These are phyloP conservation scores for Lentinus brumalis DNA, from an alignment of 768 basidiomycete species.

Conservation along the genomic window DNA sequence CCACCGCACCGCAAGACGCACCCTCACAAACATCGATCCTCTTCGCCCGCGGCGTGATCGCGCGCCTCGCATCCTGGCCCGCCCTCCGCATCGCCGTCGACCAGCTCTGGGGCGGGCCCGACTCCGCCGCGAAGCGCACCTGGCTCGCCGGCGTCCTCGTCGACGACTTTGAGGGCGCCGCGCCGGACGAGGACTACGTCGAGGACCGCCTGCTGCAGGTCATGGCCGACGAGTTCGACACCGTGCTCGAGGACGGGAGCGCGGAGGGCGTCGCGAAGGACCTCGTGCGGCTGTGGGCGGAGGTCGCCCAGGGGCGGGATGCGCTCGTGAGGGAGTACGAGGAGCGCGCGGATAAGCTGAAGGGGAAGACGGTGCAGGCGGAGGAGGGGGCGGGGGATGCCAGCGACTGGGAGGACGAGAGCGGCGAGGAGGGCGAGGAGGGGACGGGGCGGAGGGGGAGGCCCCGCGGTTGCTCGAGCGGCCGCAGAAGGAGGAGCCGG, in stretches of 20 bases:
- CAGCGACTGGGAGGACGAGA: slow-evolving; percentile 50
- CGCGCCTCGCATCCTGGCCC: slow-evolving; percentile 82
- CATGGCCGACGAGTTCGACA: slow-evolving; percentile 87
- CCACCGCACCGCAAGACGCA: slow-evolving; percentile 23
- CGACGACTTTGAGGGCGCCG: slow-evolving; percentile 69
- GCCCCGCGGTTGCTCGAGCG: slow-evolving; percentile 55
- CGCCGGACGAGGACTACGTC: slow-evolving; percentile 72
- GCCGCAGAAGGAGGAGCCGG: slow-evolving; percentile 55
- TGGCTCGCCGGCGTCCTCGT: slow-evolving; percentile 85
- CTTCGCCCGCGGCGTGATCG: slow-evolving; percentile 86
- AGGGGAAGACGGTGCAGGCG: slow-evolving; percentile 55
- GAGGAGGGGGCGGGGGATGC: slow-evolving; percentile 45
- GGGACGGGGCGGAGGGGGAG: slow-evolving; percentile 50
- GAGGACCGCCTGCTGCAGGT: slow-evolving; percentile 82
- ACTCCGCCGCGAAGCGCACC: slow-evolving; percentile 67
- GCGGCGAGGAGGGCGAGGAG: slow-evolving; percentile 41
- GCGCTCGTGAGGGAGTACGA: slow-evolving; percentile 64
- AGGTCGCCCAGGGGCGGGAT: slow-evolving; percentile 45
- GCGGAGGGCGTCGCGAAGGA: slow-evolving; percentile 73
- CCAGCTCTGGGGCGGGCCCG: slow-evolving; percentile 84
- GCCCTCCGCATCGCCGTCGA: slow-evolving; percentile 85
- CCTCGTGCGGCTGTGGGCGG: slow-evolving; percentile 69
- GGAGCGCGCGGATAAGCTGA: slow-evolving; percentile 55
- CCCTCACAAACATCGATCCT: slow-evolving; percentile 56
- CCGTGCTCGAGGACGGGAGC: slow-evolving; percentile 82